These are phyloP conservation scores for Calocybe indica DNA, from an alignment of 768 basidiomycete species.

Conservation along the genomic window DNA sequence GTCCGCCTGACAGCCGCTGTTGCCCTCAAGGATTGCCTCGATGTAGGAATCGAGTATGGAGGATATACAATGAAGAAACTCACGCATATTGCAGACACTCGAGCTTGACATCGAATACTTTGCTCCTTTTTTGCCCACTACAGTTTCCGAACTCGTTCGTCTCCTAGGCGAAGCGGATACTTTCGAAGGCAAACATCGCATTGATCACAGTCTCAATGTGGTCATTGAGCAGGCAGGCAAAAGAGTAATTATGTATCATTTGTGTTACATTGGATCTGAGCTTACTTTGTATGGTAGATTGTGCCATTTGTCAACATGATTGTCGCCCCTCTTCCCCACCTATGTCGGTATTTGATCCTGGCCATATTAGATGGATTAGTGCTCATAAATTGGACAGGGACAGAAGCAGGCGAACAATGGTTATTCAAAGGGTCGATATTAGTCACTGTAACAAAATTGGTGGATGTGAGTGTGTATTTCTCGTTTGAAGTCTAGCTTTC, in stretches of 20 bases:
- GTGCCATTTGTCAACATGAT: conserved; percentile 59
- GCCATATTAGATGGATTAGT: background rate
- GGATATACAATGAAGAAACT: background rate
- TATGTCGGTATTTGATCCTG: conserved; percentile 49
- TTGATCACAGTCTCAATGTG: conserved; percentile 63
- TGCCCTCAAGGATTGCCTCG: conserved; percentile 76
- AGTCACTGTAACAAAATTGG: conserved; percentile 60
- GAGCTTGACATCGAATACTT: conserved; percentile 60
- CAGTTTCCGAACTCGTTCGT: conserved; percentile 59
- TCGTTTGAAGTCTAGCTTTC: background rate
- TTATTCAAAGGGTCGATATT: conserved; percentile 69
- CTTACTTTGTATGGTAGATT: conserved; percentile 39
- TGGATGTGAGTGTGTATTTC: conserved; percentile 43
- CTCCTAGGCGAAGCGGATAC: conserved; percentile 71
- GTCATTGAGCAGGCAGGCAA: conserved; percentile 55
- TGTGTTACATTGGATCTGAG: background rate
- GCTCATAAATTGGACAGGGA: conserved; percentile 43
- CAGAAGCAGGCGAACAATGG: conserved; percentile 58
- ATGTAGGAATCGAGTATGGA: conserved; percentile 46
- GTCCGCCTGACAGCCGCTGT: conserved; percentile 83
- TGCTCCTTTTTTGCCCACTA: conserved; percentile 57
- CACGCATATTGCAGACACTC: conserved; percentile 40
- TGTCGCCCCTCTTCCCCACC: conserved; percentile 54
- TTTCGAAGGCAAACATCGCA: conserved; percentile 68
- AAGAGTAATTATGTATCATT: conserved; percentile 21